A percentile compares a stretch with the other conserved stretches of the same genome.
phyloP scores from a whole-genome alignment of 78 protist genomes.

The Anaeramoeba flamelloides region DNA sequence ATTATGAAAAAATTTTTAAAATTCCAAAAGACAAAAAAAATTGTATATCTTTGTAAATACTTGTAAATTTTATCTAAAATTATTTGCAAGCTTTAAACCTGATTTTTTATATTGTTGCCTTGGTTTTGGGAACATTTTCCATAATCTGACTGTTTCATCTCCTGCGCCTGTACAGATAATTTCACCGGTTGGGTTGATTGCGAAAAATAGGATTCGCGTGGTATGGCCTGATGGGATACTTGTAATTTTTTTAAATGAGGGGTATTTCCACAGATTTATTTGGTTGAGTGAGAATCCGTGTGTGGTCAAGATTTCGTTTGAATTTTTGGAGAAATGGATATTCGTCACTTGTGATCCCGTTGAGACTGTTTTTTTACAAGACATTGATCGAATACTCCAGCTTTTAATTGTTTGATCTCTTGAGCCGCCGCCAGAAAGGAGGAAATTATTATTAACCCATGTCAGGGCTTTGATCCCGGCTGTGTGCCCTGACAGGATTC shows the following conservation, averaged over 20 bases:
- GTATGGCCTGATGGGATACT: slow-evolving; percentile 90
- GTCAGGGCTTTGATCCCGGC: neutral
- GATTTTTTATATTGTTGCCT: too few relatives aligned
- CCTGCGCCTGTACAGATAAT: slow-evolving; percentile 80
- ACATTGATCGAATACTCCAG: neutral
- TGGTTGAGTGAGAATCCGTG: neutral
- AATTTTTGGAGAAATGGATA: neutral
- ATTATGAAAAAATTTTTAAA: too few relatives aligned
- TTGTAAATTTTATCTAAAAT: too few relatives aligned
- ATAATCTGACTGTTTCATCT: slow-evolving; percentile 97
- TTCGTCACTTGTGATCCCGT: neutral
- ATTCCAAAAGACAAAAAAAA: too few relatives aligned
- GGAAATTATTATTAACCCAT: neutral
- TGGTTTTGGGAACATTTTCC: slow-evolving; percentile 81
- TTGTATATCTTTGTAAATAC: too few relatives aligned
- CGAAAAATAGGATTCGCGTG: slow-evolving; percentile 84
- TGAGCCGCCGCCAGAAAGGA: neutral
- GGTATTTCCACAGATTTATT: neutral
- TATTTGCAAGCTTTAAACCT: too few relatives aligned
- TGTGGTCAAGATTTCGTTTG: neutral
- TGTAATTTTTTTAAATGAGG: slow-evolving; percentile 34
- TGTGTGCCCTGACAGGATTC: neutral
- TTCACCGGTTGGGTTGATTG: slow-evolving; percentile 89
- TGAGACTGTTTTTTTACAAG: neutral
- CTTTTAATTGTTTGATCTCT: neutral